Conservation (phyloP, 2,329 filamentous ascomycete genomes). For the Parafenestella ontariensis region DNA sequence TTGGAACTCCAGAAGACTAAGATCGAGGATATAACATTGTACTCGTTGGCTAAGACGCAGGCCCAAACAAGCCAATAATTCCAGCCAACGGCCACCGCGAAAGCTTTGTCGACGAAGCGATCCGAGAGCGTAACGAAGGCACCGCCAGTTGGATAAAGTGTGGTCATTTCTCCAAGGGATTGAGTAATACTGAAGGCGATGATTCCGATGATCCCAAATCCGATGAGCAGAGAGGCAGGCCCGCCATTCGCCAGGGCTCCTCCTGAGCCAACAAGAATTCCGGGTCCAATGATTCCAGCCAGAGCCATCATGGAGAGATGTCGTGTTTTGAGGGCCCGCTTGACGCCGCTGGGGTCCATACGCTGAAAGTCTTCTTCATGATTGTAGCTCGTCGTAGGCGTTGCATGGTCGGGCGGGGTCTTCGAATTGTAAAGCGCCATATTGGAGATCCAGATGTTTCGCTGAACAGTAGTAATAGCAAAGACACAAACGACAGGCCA, state of each 20-base stretch:
- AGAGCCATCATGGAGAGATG: constrained; percentile 66
- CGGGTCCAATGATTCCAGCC: constrained; percentile 69
- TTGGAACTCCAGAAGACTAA: constrained; percentile 69
- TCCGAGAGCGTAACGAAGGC: constrained; percentile 75
- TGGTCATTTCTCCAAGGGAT: constrained; percentile 76
- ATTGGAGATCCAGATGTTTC: constrained; percentile 1
- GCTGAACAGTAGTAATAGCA: background rate
- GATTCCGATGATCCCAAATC: constrained; percentile 76
- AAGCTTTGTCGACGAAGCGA: constrained; percentile 58
- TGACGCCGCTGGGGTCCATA: constrained; percentile 69
- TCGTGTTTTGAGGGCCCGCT: constrained; percentile 71
- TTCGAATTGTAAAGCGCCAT: constrained; percentile 34
- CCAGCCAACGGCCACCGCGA: constrained; percentile 40
- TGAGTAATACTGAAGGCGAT: constrained; percentile 74
- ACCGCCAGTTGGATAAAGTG: constrained; percentile 73
- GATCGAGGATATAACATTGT: constrained; percentile 72
- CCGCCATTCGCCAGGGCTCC: constrained; percentile 73
- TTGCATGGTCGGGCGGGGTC: constrained; percentile 17
- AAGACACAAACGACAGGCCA: background rate
- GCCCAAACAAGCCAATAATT: constrained; percentile 65
- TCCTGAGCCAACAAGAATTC: constrained; percentile 74
- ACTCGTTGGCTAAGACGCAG: constrained; percentile 72
- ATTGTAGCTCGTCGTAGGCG: constrained; percentile 25
- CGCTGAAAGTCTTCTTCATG: constrained; percentile 37
- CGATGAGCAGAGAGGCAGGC: constrained; percentile 74